Evolutionary conservation across 2,329 filamentous ascomycete species (phyloP).

Genomic region (Pyricularia sp.): DNA sequence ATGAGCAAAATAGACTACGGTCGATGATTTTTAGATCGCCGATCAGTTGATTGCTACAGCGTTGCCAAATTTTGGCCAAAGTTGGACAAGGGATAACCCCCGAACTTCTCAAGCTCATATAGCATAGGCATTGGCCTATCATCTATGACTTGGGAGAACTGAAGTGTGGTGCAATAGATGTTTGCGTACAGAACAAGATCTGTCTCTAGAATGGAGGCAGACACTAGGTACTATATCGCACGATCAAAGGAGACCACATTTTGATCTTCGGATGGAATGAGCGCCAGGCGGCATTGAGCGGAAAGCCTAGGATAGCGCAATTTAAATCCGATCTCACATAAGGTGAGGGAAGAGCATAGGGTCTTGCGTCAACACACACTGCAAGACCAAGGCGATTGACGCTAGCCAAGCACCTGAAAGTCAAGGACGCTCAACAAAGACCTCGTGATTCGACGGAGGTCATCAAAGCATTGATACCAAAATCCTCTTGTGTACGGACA

Average conservation of each 20-base stretch:
- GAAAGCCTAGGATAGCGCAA: constrained; percentile 23
- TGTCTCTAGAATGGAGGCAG: neutral
- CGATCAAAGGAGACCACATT: neutral
- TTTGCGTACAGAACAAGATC: neutral
- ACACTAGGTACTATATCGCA: neutral
- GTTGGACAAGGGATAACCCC: no score
- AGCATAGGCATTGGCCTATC: neutral
- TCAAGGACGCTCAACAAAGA: neutral
- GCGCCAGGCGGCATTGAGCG: constrained; percentile 14
- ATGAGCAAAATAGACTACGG: neutral
- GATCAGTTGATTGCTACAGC: neutral
- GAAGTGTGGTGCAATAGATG: neutral
- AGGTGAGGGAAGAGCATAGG: neutral
- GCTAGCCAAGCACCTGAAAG: neutral
- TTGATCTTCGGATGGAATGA: constrained; percentile 17
- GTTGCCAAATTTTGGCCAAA: neutral
- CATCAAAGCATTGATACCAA: neutral
- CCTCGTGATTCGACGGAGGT: neutral
- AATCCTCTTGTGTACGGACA: neutral
- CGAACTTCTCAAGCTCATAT: neutral
- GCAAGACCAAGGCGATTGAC: neutral
- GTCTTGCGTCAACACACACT: neutral
- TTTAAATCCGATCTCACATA: constrained; percentile 18
- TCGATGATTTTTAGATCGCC: neutral
- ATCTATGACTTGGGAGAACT: neutral